Percentiles rank a stretch among this genome's conserved stretches.
Conservation (phyloP, 2,329 filamentous ascomycete species). For the Sclerotinia subarctica region DNA sequence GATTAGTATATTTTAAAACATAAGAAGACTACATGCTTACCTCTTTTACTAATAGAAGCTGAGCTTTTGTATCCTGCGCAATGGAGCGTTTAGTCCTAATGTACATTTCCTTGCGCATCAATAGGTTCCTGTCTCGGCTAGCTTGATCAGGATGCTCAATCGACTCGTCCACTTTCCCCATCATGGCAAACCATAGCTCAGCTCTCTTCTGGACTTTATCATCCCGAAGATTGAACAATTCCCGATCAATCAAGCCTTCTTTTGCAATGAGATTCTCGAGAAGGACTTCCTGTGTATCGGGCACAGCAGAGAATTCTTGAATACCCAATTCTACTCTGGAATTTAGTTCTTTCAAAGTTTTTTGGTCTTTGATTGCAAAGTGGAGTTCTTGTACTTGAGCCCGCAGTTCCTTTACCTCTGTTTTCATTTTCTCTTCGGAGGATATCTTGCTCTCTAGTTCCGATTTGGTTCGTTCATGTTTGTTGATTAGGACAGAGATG, state of each 20-base stretch:
- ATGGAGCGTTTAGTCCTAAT: background rate
- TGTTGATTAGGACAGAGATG: background rate
- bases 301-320: background rate
- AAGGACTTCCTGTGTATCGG: slow-evolving; percentile 1
- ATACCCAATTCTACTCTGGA: background rate
- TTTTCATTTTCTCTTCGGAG: background rate
- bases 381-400: background rate
- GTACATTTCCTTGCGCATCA: background rate
- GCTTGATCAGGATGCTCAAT: background rate
- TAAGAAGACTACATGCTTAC: background rate
- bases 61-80: background rate
- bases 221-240: background rate
- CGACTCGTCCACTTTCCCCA: slow-evolving; percentile 6
- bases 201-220: background rate
- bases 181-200: background rate
- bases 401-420: background rate
- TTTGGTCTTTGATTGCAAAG: background rate
- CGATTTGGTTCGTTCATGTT: background rate
- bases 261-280: background rate
- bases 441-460: background rate
- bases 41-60: background rate
- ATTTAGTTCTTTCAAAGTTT: background rate
- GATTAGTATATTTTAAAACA: background rate
- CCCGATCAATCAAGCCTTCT: background rate
- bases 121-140: background rate